Evolutionary conservation across 1,139 yeast genomes (phyloP).

Genomic region (Arxiozyma telluris): DNA sequence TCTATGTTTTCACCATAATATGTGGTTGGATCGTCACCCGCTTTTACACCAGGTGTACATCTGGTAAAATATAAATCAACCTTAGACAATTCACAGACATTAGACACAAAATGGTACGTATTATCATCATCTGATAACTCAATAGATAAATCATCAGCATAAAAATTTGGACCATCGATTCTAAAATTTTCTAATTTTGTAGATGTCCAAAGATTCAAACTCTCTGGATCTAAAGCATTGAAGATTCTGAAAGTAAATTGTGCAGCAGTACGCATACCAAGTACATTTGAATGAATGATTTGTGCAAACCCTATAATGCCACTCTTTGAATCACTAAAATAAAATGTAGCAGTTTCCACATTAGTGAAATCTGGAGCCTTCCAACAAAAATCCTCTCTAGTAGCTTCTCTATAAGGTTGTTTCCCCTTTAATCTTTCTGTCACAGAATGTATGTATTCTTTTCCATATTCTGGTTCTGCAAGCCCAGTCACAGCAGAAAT

Average conservation of each 20-base stretch:
- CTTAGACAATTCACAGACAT: conserved; percentile 60
- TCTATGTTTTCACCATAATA: conserved; percentile 71
- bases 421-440: conserved; percentile 48
- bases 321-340: conserved; percentile 55
- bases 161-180: conserved; percentile 70
- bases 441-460: conserved; percentile 82
- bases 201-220: conserved; percentile 63
- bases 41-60: conserved; percentile 74
- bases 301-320: conserved; percentile 84
- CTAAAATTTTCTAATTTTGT: conserved; percentile 77
- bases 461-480: conserved; percentile 95
- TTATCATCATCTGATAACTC: conserved; percentile 49
- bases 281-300: conserved; percentile 83
- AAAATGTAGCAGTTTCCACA: conserved; percentile 92
- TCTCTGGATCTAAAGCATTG: conserved; percentile 32
- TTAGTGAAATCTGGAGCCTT: conserved; percentile 66
- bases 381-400: conserved; percentile 65
- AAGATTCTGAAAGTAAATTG: conserved; percentile 85
- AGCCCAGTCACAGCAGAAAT: conserved; percentile 92
- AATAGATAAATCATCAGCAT: conserved; percentile 61
- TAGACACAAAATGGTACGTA: conserved; percentile 52
- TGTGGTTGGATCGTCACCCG: conserved; percentile 81
- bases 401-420: conserved; percentile 49
- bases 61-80: conserved; percentile 60
- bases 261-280: conserved; percentile 85